Percentiles rank a stretch among this genome's conserved stretches.
These are phyloP conservation scores for Suillus decipiens DNA, from an alignment of 768 basidiomycete species.

Conservation along the genomic window DNA sequence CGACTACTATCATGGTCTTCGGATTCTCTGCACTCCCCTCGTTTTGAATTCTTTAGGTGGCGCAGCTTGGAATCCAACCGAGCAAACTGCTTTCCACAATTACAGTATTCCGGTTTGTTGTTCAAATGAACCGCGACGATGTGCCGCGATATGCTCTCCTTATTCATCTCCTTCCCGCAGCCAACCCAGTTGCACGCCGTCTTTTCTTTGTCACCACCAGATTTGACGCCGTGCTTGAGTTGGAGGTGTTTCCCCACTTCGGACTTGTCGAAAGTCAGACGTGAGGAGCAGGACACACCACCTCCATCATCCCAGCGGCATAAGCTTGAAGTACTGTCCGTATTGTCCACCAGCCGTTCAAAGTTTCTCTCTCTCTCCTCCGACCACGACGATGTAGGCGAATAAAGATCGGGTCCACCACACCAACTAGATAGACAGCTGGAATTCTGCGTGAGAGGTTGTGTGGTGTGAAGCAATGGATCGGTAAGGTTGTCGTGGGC, in stretches of 20 bases:
- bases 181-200: conserved; percentile 21
- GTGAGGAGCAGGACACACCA: too few relatives aligned
- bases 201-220: conserved; percentile 12
- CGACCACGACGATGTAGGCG: too few relatives aligned
- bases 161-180: conserved; percentile 23
- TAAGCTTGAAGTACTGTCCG: background rate
- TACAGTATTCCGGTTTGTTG: conserved; percentile 22
- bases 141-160: conserved; percentile 30
- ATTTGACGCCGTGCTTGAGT: background rate
- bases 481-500: too few relatives aligned
- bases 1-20: background rate
- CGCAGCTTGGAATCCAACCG: conserved; percentile 29
- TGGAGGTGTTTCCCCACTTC: conserved; percentile 3
- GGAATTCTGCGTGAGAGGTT: background rate
- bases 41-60: conserved; percentile 19
- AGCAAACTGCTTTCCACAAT: conserved; percentile 24
- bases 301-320: background rate
- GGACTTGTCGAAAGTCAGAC: background rate
- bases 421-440: background rate
- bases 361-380: background rate
- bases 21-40: background rate
- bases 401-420: background rate
- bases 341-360: too few relatives aligned
- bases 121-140: conserved; percentile 24
- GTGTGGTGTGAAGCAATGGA: too few relatives aligned